Base-by-base conservation (phyloP, 1,139 yeast genomes). In the Meyerozyma smithsonii region DNA sequence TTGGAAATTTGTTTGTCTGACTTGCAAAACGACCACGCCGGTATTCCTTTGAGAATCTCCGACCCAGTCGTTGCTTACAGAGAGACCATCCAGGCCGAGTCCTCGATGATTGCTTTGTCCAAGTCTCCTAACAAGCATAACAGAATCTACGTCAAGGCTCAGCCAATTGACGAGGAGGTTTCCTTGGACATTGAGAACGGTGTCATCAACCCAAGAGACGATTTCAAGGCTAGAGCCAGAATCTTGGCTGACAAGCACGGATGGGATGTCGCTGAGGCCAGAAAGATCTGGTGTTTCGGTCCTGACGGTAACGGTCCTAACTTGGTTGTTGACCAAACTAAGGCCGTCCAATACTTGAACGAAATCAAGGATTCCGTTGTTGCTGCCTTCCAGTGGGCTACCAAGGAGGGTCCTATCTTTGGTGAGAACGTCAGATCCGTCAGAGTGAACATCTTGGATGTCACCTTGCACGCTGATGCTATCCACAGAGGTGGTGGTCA, bases 401-500 rank as follows among this genome's bases (percentile, higher is more conserved):
- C 97, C 69, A 90, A 87, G 82, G 97, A 94, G 76, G 98, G 98
- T 82, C 98, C 98, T 69, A 77, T 92, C 69, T 79, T 92, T 65
- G 96, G 95, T 79, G 98, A 92, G 81, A 78, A 74, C 72, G 75
- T 87, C 77, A 90, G 98, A 83, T 85, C 95, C 63, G 81, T 89
- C 65, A 88, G 98, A 79, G 78, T 88, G 73, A 92, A 92, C 95
- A 85, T 92, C 68, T 82, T 92, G 77, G 98, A 92, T 84, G 98
- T 92, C 68, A 90, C 97, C 61, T 82, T 92, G 74, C 98, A 92
- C 77, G 96, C 98, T 70, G 98, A 92, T 86, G 96, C 98, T 74
- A 92, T 92, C 77, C 98, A 92, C 87, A 89, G 98, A 86, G 98
- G 98, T 83, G 97, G 95, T 79, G 98, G 98, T 79, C 98, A 92